Base-by-base conservation (phyloP, 1,284 basidiomycete genomes). In the Mycosarcoma mackinlayi region DNA sequence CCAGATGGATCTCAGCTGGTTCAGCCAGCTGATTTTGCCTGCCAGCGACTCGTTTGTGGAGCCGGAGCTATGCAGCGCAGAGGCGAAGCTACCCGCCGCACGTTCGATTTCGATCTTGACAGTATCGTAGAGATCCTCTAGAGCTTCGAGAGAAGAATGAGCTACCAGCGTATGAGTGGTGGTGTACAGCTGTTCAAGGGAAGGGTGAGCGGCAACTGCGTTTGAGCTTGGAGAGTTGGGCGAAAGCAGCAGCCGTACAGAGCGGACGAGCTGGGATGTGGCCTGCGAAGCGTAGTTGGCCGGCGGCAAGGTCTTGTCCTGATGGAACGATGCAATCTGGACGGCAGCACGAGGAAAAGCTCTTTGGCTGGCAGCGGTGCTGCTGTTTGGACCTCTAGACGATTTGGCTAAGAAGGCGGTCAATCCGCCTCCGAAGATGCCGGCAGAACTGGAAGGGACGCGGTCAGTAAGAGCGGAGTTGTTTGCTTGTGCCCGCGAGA, bases 91-190 rank as follows among this genome's bases (percentile, higher is more conserved):
- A 19, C 74, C 68, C 10, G 62, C 69, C 4, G 70, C 73, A 5
- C 76, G 54, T 54, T 79, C 76, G 18, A 76, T 44, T 25, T 76
- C 77, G 49, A 76, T 73, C 76, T 71, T 75, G 52, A 78, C 48
- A 13, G 59, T 41, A 28, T 77, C 74, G 59, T 76, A 79, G 2
- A 79, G 63, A 18, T 67, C 65, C 8, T 51, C 46, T 23, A 67
- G 24, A 0, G 33, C n/a, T 27, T 59, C 30, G 13, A 31, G 18
- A 5, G 60, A 39, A 7, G 53, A 57, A 31, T 59, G 40, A 16
- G 48, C 23, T 5, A 68, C 60, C 6, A 68, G 46, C 13, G 39
- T 53, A 18, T 64, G 42, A 0, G 70, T 61, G 42, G 42, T 58
- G n/a, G 27, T 41, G 58, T 75, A 75, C 24, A 75, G 65, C 19